phyloP scores from a whole-genome alignment of 2,329 filamentous ascomycete genomes.

The Diaporthe nobilis region DNA sequence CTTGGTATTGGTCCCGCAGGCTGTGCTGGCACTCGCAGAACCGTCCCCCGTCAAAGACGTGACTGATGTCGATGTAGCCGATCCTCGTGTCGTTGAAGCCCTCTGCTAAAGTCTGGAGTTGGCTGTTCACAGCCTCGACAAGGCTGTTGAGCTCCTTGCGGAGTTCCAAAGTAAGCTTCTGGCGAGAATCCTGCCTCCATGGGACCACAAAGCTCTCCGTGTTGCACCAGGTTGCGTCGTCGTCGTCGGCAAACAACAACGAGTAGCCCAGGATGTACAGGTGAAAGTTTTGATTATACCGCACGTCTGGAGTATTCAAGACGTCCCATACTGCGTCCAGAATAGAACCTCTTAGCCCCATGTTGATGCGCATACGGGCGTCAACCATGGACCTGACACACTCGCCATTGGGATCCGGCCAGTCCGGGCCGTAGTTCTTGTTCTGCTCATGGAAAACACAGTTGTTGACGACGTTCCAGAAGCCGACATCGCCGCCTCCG shows the following conservation, averaged over 20 bases:
- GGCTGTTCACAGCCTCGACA: conserved; percentile 14
- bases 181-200: conserved; percentile 20
- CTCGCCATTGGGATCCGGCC: conserved; percentile 13
- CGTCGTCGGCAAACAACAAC: conserved; percentile 10
- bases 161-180: conserved; percentile 22
- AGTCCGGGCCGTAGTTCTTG: conserved; percentile 21
- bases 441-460: conserved; percentile 18
- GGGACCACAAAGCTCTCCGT: conserved; percentile 20
- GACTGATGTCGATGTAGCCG: conserved; percentile 18
- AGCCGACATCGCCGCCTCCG: conserved; percentile 13
- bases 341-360: conserved; percentile 12
- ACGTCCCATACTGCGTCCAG: conserved; percentile 17
- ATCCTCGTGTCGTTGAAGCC: conserved; percentile 19
- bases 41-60: conserved; percentile 15
- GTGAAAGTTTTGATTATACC: conserved; percentile 13
- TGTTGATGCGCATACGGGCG: conserved; percentile 17
- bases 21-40: conserved; percentile 18
- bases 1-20: conserved; percentile 19
- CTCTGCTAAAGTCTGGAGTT: conserved; percentile 18
- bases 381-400: conserved; percentile 15
- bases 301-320: conserved; percentile 9
- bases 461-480: conserved; percentile 24
- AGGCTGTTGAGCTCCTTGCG: conserved; percentile 15
- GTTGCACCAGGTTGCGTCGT: conserved; percentile 14
- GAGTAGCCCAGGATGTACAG: conserved; percentile 15